Evolutionary conservation across 352 stramenopile species (phyloP), one percentile per base, ranked within the genome.

Genomic region (Globisporangium acanthophoron): DNA sequence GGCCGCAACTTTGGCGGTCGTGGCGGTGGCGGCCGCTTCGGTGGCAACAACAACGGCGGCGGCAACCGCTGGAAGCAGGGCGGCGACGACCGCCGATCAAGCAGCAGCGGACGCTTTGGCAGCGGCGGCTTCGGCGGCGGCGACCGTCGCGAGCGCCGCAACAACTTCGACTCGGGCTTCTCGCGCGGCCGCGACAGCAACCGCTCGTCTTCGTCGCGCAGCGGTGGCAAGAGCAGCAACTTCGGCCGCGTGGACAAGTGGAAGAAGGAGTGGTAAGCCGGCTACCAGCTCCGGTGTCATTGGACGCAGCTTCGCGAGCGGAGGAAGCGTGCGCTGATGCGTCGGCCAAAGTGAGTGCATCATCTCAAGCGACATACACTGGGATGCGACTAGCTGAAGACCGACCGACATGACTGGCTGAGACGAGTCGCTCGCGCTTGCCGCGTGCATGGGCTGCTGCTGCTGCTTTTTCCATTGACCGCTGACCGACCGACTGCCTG

Each of bases 111-210:
- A 33, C 65, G 65, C 54, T 58, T 41, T 56, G 47, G 37, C 31
- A 50, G 65, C 43, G 41, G 47, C 44, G 31, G 66, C 51, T 63
- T 66, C 49, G 66, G 67, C 27, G 54, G 64, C 40, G 52, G 59
- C 46, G 59, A 70, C 39, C 66, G 64, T 39, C 58, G 71, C 54
- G 37, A 59, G 21, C 58, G 54, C 37, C 54, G 62, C 12, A 49
- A 2, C 41, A 47, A 20, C 60, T 79, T 76, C 53, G 76, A 88
- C 58, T 72, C 69, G 52, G 67, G 62, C 29, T 90, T 88, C 62
- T 72, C 65, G 13, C 54, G 59, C 49, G 61, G 61, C 46, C 37
- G 68, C 27, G 33, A 52, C 62, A 63, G 56, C 51, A 59, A 58
- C 46, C 60, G 37, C 37, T 43, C 37, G 37, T 43, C 37, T 11